Percentiles rank a stretch among this genome's conserved stretches.
phyloP scores from a whole-genome alignment of 1,139 yeast species.

The Meyerozyma guilliermondii region DNA sequence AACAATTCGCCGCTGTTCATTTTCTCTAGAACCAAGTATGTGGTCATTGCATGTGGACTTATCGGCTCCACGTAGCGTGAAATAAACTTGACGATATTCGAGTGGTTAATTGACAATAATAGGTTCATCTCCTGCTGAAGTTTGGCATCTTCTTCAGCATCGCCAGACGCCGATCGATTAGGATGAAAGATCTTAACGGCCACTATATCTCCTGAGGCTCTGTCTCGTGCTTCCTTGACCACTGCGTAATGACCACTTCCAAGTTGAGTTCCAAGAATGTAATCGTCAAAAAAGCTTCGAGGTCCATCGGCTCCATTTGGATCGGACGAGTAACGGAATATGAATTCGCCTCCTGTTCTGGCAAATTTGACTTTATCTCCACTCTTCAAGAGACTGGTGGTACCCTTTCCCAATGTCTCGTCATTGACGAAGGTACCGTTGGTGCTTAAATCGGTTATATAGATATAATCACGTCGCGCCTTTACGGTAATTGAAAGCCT shows the following conservation, averaged over 20 bases:
- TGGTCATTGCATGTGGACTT: conserved; percentile 47
- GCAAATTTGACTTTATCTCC: conserved; percentile 68
- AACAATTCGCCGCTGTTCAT: conserved; percentile 72
- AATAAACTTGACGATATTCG: conserved; percentile 62
- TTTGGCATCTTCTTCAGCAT: conserved; percentile 42
- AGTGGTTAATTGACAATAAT: conserved; percentile 61
- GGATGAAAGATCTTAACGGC: conserved; percentile 81
- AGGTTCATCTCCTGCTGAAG: conserved; percentile 66
- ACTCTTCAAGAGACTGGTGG: conserved; percentile 46
- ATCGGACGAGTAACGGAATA: conserved; percentile 45
- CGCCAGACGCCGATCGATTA: conserved; percentile 24
- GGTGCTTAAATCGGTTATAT: conserved; percentile 54
- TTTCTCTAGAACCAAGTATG: conserved; percentile 67
- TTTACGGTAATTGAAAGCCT: conserved; percentile 39
- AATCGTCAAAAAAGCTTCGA: conserved; percentile 53
- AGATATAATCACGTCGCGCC: conserved; percentile 36
- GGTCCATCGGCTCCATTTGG: conserved; percentile 12
- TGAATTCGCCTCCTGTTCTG: conserved; percentile 47
- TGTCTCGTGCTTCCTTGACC: conserved; percentile 63
- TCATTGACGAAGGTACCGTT: conserved; percentile 69
- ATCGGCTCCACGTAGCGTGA: conserved; percentile 69
- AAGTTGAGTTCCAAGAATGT: conserved; percentile 53
- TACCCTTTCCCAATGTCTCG: conserved; percentile 44
- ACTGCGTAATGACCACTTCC: conserved; percentile 80
- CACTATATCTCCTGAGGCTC: conserved; percentile 52